Base-by-base conservation (phyloP, 1,139 yeast species). In the Kurtzmaniella quercitrusa region DNA sequence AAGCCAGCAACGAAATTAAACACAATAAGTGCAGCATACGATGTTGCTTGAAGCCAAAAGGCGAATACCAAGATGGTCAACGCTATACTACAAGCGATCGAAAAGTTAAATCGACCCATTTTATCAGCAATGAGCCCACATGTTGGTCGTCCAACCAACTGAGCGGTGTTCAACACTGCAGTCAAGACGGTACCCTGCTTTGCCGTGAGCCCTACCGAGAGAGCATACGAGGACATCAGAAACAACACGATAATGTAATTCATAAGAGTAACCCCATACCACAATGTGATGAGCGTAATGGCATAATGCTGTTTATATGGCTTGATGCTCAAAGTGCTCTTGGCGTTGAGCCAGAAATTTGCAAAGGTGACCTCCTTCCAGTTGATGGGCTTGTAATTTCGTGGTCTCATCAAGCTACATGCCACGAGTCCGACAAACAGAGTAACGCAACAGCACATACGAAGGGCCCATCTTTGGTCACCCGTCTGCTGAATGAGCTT, bases 381-480 rank as follows among this genome's bases (percentile, higher is more conserved):
- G 6, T 65, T 64, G 12, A 63, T 62, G 47, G 56, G 62, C 27
- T 63, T 55, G 5, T 70, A 67, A 44, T 65, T 66, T 44, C 82
- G 63, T 21, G 80, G 76, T 46, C 66, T 68, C 46, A 82, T 62
- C 34, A 83, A 58, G 14, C 72, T 44, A 16, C 70, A 46, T 0
- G 62, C 57, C 6, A 66, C 45, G 1, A 60, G 38, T 7, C 79
- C 68, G 6, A 77, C 58, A 4, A 66, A 71, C 2, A 73, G 58
- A 38, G 79, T 68, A 31, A 77, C 68, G 25, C 79, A 65, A 0
- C 80, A 83, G 37, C 76, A 65, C 74, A 82, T 75, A 48, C 91
- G 63, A 47, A 84, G 65, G 0, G 90, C 84, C 90, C 90, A 83
- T 45, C 68, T 61, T 48, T 77, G 85, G 53, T 78, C 68, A 0